A percentile compares a stretch with the other conserved stretches of the same genome.
Conservation (phyloP, 257 asterid genomes). For the Ballota nigra region DNA sequence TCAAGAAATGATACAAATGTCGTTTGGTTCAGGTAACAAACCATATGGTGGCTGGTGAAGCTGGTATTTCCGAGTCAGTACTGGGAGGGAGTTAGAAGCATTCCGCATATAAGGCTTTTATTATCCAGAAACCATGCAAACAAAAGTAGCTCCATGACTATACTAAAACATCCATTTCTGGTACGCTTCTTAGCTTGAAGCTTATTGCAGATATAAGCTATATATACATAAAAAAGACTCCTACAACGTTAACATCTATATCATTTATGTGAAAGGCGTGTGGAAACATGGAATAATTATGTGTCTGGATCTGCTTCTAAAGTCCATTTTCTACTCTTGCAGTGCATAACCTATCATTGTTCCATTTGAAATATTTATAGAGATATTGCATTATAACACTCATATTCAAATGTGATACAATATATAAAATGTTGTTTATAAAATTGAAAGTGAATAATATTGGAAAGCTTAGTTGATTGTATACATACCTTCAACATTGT, state of each 20-base stretch:
- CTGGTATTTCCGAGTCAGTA: constrained; percentile 70
- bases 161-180: constrained; percentile 72
- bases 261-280: not conserved
- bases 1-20: no score
- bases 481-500: no score
- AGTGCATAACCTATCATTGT: no score
- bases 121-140: constrained; percentile 41
- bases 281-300: not conserved
- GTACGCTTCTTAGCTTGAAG: constrained; percentile 33
- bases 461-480: no score
- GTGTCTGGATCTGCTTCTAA: not conserved
- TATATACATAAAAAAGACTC: not conserved
- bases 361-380: no score
- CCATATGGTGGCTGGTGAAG: constrained; percentile 88
- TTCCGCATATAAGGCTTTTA: constrained; percentile 76
- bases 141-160: constrained; percentile 43
- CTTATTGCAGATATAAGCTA: not conserved
- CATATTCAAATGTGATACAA: no score
- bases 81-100: constrained; percentile 91
- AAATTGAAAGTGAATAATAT: no score
- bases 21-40: constrained; percentile 72
- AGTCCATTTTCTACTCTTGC: no score
- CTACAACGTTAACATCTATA: not conserved
- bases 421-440: no score
- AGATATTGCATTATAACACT: no score